Evolutionary conservation across 768 basidiomycete species (phyloP), one percentile per base, ranked within the genome.

Genomic region (Tephrocybe sp.): DNA sequence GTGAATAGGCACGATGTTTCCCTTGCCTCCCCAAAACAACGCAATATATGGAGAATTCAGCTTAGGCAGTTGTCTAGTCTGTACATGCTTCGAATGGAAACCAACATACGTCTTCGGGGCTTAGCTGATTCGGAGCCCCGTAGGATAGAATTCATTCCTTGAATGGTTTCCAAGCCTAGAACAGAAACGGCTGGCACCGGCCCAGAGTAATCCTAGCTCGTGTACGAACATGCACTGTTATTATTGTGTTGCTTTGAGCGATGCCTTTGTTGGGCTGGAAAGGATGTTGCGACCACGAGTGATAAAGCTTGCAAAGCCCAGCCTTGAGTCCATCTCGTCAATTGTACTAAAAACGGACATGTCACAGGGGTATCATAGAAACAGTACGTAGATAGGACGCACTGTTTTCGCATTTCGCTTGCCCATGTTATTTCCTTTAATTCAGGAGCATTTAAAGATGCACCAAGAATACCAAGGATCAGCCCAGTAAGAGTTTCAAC

Each of bases 401-500:
- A 91, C 91, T 85, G 77, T 62, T 79, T 84, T 58, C 78, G 79
- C 91, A 93, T 93, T 69, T 95, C 91, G 58, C 87, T 90, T 15
- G 89, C 80, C 92, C 90, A 94, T 27, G 87, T 86, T 51, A 92
- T 89, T 59, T 92, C 88, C 57, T 86, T 89, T 27, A 92, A 68
- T 26, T 74, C 64, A 1, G 89, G 80, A 6, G 86, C 76, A 55
- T 79, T 84, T 51, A 89, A 58, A n/a, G 82, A 80, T 26, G 88
- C 87, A 6, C 89, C 91, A 3, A 91, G 50, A 16, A 81, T 84
- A 18, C 89, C 89, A 9, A 87, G 52, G n/a, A 83, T 57, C 16
- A 92, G 72, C 1, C 83, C 79, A 44, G 82, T 36, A 19, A 89
- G 58, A 9, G 83, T 78, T 65, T 93, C 88, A 27, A 85, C 44